These are phyloP conservation scores for Alternaria arbusti DNA, from an alignment of 2,329 filamentous ascomycete species.

Conservation along the genomic window DNA sequence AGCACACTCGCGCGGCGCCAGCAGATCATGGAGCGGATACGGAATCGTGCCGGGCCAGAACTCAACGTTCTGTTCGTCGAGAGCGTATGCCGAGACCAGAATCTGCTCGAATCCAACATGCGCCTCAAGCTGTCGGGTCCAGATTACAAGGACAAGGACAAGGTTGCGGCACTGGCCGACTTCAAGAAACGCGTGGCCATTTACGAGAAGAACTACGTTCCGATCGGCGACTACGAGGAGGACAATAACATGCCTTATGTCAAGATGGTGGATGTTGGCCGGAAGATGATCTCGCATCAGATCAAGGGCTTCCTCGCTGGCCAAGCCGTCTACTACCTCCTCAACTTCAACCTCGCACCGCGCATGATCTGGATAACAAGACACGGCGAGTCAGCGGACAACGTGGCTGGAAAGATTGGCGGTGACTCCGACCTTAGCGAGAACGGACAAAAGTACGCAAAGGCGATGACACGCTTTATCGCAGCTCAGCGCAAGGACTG, in stretches of 20 bases:
- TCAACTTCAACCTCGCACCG: slow-evolving; percentile 95
- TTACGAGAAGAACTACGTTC: slow-evolving; percentile 93
- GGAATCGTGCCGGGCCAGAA: slow-evolving; percentile 78
- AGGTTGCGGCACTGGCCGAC: slow-evolving; percentile 80
- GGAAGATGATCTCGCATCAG: slow-evolving; percentile 90
- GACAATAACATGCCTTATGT: slow-evolving; percentile 91
- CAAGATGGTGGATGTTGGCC: slow-evolving; percentile 95
- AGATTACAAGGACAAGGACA: slow-evolving; percentile 95
- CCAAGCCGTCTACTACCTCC: slow-evolving; percentile 90
- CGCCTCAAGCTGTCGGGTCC: slow-evolving; percentile 93
- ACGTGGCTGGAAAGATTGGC: slow-evolving; percentile 85
- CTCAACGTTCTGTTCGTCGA: slow-evolving; percentile 95
- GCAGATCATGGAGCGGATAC: slow-evolving; percentile 82
- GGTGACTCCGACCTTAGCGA: slow-evolving; percentile 86
- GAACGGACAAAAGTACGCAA: slow-evolving; percentile 79
- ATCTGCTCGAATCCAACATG: slow-evolving; percentile 93
- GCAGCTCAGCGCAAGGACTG: slow-evolving; percentile 79
- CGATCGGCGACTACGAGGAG: slow-evolving; percentile 90
- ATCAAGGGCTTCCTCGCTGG: slow-evolving; percentile 90
- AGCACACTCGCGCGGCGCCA: slow-evolving; percentile 88
- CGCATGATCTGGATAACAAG: slow-evolving; percentile 98
- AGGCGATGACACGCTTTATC: slow-evolving; percentile 82
- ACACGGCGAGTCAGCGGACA: slow-evolving; percentile 90
- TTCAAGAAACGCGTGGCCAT: slow-evolving; percentile 92
- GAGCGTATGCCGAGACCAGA: slow-evolving; percentile 85